Evolutionary conservation across 768 basidiomycete genomes (phyloP).

Genomic region (Boletus huronensis): DNA sequence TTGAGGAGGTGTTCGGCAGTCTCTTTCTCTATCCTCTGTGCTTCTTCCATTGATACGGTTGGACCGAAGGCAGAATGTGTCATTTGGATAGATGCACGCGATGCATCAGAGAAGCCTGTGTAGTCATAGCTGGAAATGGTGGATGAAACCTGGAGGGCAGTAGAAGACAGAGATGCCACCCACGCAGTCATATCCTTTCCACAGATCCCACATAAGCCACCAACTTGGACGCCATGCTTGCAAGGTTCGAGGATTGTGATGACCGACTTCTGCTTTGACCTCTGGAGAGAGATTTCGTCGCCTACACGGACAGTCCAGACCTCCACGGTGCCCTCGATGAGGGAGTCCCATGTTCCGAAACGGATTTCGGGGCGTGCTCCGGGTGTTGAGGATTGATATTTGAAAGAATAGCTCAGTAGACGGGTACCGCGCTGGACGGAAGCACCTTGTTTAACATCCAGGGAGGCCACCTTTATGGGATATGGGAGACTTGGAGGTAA

Average conservation of each 20-base stretch:
- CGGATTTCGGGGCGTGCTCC: slow-evolving; percentile 58
- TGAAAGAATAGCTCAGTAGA: slow-evolving; percentile 83
- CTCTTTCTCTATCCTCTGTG: slow-evolving; percentile 81
- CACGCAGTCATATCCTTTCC: slow-evolving; percentile 94
- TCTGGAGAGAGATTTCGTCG: slow-evolving; percentile 58
- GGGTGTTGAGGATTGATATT: slow-evolving; percentile 46
- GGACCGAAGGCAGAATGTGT: slow-evolving; percentile 90
- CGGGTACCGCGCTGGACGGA: slow-evolving; percentile 67
- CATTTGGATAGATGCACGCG: slow-evolving; percentile 89
- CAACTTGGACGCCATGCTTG: slow-evolving; percentile 90
- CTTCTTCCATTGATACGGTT: slow-evolving; percentile 89
- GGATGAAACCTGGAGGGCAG: slow-evolving; percentile 11
- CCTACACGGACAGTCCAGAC: slow-evolving; percentile 67
- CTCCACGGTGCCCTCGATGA: slow-evolving; percentile 75
- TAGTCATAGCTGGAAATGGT: slow-evolving; percentile 62
- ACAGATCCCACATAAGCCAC: slow-evolving; percentile 90
- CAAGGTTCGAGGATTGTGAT: slow-evolving; percentile 85
- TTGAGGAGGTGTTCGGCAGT: slow-evolving; percentile 76
- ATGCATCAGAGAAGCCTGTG: slow-evolving; percentile 81
- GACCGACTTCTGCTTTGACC: slow-evolving; percentile 57
- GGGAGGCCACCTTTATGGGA: slow-evolving; percentile 76
- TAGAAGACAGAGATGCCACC: slow-evolving; percentile 24
- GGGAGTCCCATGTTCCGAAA: slow-evolving; percentile 88
- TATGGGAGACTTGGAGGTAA: slow-evolving; percentile 79
- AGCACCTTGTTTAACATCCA: slow-evolving; percentile 47